Percentiles rank a stretch among this genome's conserved stretches.
Conservation (phyloP, 805 yeast species). For the Teunomyces cretensis region DNA sequence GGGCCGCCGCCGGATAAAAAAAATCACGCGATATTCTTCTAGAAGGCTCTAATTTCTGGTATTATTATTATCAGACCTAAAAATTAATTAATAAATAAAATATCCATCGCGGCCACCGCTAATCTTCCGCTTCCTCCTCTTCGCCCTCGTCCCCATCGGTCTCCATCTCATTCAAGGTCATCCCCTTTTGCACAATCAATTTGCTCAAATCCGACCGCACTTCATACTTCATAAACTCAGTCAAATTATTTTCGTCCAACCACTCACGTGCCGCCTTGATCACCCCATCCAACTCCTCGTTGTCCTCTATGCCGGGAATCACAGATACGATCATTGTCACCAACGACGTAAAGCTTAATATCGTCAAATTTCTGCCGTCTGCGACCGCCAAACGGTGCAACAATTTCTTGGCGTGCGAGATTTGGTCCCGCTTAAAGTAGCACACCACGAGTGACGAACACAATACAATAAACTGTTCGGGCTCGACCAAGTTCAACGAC, state of each 20-base stretch:
- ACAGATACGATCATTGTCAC: conserved; percentile 20
- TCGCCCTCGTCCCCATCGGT: conserved; percentile 4
- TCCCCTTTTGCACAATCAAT: conserved; percentile 31
- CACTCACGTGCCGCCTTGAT: conserved; percentile 27
- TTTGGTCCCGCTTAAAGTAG: conserved; percentile 19
- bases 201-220: conserved; percentile 29
- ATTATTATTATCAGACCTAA: neutral
- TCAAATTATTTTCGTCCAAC: conserved; percentile 26
- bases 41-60: conserved; percentile 2
- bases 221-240: conserved; percentile 17
- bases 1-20: too few relatives aligned
- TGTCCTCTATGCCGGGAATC: conserved; percentile 18
- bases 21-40: conserved; percentile 3
- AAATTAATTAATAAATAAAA: conserved; percentile 2
- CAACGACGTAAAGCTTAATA: conserved; percentile 34
- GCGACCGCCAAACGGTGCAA: conserved; percentile 23
- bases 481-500: conserved; percentile 31
- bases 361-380: conserved; percentile 19
- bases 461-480: conserved; percentile 35
- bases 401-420: conserved; percentile 18
- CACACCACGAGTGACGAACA: conserved; percentile 24
- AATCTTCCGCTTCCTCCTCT: neutral
- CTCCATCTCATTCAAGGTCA: conserved; percentile 29
- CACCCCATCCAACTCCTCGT: conserved; percentile 26
- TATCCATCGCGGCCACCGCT: neutral